phyloP scores from a whole-genome alignment of 768 basidiomycete genomes.

The Pisolithus tinctorius region DNA sequence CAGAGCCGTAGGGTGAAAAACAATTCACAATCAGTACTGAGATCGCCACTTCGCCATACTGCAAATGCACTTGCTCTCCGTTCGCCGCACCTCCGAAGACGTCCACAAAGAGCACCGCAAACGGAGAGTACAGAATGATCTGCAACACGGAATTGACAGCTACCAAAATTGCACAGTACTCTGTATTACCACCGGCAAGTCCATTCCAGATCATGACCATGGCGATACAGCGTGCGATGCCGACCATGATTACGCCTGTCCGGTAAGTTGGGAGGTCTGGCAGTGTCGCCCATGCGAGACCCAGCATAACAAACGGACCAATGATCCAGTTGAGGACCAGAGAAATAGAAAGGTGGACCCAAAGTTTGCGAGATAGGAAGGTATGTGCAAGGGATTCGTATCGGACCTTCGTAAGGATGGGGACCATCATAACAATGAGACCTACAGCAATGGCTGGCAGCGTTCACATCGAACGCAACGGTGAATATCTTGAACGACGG shows the following conservation, averaged over 20 bases:
- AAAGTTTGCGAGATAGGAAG: conserved; percentile 46
- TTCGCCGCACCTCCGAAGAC: conserved; percentile 44
- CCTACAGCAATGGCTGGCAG: conserved; percentile 69
- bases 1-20: background rate
- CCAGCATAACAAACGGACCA: conserved; percentile 82
- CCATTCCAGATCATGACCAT: conserved; percentile 84
- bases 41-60: conserved; percentile 54
- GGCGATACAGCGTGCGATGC: conserved; percentile 36
- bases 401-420: conserved; percentile 67
- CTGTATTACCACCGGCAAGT: conserved; percentile 57
- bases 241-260: conserved; percentile 78
- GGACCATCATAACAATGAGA: conserved; percentile 87
- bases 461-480: background rate
- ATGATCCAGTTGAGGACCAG: conserved; percentile 74
- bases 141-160: conserved; percentile 77
- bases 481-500: background rate
- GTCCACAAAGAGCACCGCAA: conserved; percentile 67
- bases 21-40: conserved; percentile 62
- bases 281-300: conserved; percentile 75
- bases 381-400: conserved; percentile 63
- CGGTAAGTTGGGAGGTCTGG: conserved; percentile 73
- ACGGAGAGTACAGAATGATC: conserved; percentile 63
- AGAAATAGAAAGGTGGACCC: conserved; percentile 64
- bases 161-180: conserved; percentile 77
- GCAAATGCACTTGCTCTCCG: conserved; percentile 36